Percentiles rank a stretch among this genome's conserved stretches.
These are phyloP conservation scores for Coemansia sp. DNA, from an alignment of 192 early-diverging fungal species.

Conservation along the genomic window DNA sequence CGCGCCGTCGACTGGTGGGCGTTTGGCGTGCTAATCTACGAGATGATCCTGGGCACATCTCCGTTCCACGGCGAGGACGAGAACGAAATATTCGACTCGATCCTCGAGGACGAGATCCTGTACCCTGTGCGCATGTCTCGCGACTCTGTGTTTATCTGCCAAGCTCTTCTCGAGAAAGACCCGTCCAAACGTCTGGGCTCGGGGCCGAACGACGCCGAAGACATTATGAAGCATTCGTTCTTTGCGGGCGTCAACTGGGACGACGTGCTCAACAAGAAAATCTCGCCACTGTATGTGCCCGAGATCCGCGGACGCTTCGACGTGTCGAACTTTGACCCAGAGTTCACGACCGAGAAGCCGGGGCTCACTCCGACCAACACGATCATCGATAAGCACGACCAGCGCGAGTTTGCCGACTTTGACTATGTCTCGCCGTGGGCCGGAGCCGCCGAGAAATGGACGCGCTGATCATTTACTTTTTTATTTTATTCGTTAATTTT, in stretches of 20 bases:
- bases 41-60: slow-evolving; percentile 89
- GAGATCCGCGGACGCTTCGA: slow-evolving; percentile 77
- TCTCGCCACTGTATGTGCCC: slow-evolving; percentile 89
- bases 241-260: slow-evolving; percentile 96
- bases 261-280: slow-evolving; percentile 83
- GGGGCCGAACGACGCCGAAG: slow-evolving; percentile 81
- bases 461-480: slow-evolving; percentile 24
- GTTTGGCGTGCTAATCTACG: slow-evolving; percentile 81
- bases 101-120: slow-evolving; percentile 92
- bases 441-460: slow-evolving; percentile 54
- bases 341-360: slow-evolving; percentile 95
- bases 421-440: slow-evolving; percentile 93
- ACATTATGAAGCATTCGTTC: slow-evolving; percentile 92
- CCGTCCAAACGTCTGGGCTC: slow-evolving; percentile 83
- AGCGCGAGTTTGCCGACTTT: slow-evolving; percentile 93
- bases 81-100: slow-evolving; percentile 98
- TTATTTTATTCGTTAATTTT: not conserved
- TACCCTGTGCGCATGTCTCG: slow-evolving; percentile 93
- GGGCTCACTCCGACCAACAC: slow-evolving; percentile 90
- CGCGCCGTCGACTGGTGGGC: slow-evolving; percentile 99
- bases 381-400: slow-evolving; percentile 74
- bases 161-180: slow-evolving; percentile 87
- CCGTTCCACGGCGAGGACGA: slow-evolving; percentile 96
- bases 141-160: slow-evolving; percentile 89
- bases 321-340: slow-evolving; percentile 97